Conservation (phyloP, 208 protist genomes). For the Trypanosoma melophagium region DNA sequence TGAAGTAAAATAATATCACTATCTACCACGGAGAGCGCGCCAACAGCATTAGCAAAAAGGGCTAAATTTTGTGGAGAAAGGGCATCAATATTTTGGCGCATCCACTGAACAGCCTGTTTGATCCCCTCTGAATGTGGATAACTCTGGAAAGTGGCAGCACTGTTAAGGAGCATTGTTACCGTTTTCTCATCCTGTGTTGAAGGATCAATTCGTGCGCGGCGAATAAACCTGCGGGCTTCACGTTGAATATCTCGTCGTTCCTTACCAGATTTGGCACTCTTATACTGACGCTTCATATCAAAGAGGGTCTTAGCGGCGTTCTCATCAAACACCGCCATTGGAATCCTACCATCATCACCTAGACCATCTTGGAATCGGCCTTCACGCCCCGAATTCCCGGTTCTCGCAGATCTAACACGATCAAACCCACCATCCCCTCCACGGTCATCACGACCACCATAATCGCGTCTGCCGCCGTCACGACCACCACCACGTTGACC, state of each 20-base stretch:
- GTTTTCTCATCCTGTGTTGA: slow-evolving; percentile 86
- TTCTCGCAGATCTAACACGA: background rate
- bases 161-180: slow-evolving; percentile 73
- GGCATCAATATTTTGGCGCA: slow-evolving; percentile 51
- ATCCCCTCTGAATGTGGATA: slow-evolving; percentile 39
- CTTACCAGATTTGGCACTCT: slow-evolving; percentile 49
- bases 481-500: slow-evolving; percentile 12
- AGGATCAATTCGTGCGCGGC: slow-evolving; percentile 57
- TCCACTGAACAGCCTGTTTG: slow-evolving; percentile 62
- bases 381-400: background rate
- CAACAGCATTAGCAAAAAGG: slow-evolving; percentile 74
- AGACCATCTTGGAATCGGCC: slow-evolving; percentile 3
- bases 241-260: slow-evolving; percentile 45
- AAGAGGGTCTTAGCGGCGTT: slow-evolving; percentile 55
- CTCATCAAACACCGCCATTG: slow-evolving; percentile 33
- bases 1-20: slow-evolving; percentile 40
- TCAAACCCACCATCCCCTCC: background rate
- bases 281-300: slow-evolving; percentile 65
- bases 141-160: slow-evolving; percentile 53
- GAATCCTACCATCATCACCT: background rate
- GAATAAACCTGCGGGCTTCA: slow-evolving; percentile 56
- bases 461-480: slow-evolving; percentile 14
- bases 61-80: slow-evolving; percentile 80
- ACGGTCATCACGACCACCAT: slow-evolving; percentile 6
- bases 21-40: slow-evolving; percentile 37